These are phyloP conservation scores for Colletotrichum viniferum DNA, from an alignment of 2,329 filamentous ascomycete genomes.

Conservation along the genomic window DNA sequence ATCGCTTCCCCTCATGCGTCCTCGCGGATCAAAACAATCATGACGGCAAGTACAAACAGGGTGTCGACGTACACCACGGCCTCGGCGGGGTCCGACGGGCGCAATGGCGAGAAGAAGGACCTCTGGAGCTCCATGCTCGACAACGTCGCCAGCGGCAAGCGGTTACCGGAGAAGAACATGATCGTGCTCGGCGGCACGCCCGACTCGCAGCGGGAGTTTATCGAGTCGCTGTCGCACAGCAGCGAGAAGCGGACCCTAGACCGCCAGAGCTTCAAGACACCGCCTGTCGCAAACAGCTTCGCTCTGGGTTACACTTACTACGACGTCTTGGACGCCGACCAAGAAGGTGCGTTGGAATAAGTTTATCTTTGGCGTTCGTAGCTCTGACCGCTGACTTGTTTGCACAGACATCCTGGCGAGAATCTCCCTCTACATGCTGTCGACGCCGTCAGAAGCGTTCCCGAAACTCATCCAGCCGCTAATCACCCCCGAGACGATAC, in stretches of 20 bases:
- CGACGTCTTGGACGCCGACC: conserved; percentile 90
- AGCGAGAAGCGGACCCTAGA: conserved; percentile 59
- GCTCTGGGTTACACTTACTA: conserved; percentile 95
- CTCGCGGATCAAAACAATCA: conserved; percentile 29
- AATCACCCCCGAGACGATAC: conserved; percentile 81
- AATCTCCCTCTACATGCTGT: conserved; percentile 86
- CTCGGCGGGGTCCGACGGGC: conserved; percentile 57
- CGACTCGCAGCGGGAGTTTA: conserved; percentile 83
- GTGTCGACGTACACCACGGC: conserved; percentile 63
- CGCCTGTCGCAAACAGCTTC: conserved; percentile 89
- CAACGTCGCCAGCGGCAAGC: conserved; percentile 86
- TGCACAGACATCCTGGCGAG: conserved; percentile 83
- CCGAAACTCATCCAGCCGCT: conserved; percentile 83
- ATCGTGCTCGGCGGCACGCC: conserved; percentile 83
- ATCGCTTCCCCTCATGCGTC: conserved; percentile 3
- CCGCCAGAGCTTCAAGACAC: conserved; percentile 62
- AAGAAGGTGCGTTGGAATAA: conserved; percentile 70
- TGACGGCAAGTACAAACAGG: conserved; percentile 59
- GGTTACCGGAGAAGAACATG: conserved; percentile 89
- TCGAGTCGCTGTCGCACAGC: conserved; percentile 66
- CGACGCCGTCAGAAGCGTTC: conserved; percentile 83
- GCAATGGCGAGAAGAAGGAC: conserved; percentile 78
- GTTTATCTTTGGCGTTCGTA: too few relatives aligned
- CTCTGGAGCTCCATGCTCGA: conserved; percentile 96
- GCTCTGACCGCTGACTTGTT: neutral